These are phyloP conservation scores for Gyrodon tennesseensis DNA, from an alignment of 1,284 basidiomycete species.

Conservation along the genomic window DNA sequence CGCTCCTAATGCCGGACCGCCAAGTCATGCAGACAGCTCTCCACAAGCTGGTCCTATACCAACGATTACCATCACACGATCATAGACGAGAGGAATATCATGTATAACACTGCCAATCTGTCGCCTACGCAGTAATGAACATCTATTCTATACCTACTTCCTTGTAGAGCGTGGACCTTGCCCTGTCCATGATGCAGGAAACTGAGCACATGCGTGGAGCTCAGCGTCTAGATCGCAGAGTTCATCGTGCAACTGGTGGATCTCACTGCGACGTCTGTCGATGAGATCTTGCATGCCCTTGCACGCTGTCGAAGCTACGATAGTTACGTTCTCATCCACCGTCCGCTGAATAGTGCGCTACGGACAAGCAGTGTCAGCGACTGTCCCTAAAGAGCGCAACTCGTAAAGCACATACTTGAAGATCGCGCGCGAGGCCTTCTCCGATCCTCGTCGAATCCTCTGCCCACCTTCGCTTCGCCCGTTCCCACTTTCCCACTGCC, in stretches of 20 bases:
- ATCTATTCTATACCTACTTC: slow-evolving; percentile 30
- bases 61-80: slow-evolving; percentile 38
- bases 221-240: slow-evolving; percentile 53
- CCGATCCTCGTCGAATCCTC: slow-evolving; percentile 70
- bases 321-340: slow-evolving; percentile 51
- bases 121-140: slow-evolving; percentile 9
- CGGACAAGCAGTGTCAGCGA: slow-evolving; percentile 12
- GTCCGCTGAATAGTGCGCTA: slow-evolving; percentile 53
- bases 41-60: slow-evolving; percentile 28
- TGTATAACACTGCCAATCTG: slow-evolving; percentile 38
- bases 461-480: slow-evolving; percentile 70
- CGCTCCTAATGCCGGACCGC: slow-evolving; percentile 17
- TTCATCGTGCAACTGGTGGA: slow-evolving; percentile 47
- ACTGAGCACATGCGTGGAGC: slow-evolving; percentile 39
- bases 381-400: slow-evolving; percentile 2
- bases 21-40: slow-evolving; percentile 11
- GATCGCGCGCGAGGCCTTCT: slow-evolving; percentile 69
- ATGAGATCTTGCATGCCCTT: slow-evolving; percentile 53
- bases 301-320: slow-evolving; percentile 50
- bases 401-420: slow-evolving; percentile 54
- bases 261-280: slow-evolving; percentile 50
- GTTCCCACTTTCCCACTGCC: slow-evolving; percentile 71
- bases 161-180: slow-evolving; percentile 7
- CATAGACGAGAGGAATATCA: slow-evolving; percentile 31
- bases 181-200: slow-evolving; percentile 21